Conservation (phyloP, 345 rosid species). For the Limnanthes douglasii region DNA sequence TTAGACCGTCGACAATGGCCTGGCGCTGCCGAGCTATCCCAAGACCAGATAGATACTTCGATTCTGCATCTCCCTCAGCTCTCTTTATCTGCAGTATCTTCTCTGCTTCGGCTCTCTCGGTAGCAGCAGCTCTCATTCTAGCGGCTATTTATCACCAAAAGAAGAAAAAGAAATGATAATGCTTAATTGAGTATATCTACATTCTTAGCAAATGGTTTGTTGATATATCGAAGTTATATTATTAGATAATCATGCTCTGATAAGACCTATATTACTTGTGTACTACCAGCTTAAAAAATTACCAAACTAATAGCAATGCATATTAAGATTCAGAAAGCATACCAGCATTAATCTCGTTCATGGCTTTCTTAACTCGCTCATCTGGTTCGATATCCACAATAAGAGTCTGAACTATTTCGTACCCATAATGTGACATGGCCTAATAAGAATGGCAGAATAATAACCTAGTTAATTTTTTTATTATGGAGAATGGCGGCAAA, state of each 20-base stretch:
- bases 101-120: conserved; percentile 56
- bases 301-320: no score
- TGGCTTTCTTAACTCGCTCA: conserved; percentile 60
- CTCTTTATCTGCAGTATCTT: conserved; percentile 55
- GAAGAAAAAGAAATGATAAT: conserved; percentile 2
- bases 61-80: conserved; percentile 58
- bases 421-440: conserved; percentile 79
- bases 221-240: no score
- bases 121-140: conserved; percentile 48
- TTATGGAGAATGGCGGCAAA: no score
- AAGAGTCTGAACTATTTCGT: conserved; percentile 66
- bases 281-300: no score
- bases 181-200: no score
- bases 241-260: no score
- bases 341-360: conserved; percentile 80
- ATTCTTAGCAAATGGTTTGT: no score
- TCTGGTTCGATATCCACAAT: conserved; percentile 72
- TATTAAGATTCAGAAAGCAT: neutral
- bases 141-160: conserved; percentile 19
- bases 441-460: conserved; percentile 9
- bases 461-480: no score
- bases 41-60: conserved; percentile 42
- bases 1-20: conserved; percentile 58
- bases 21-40: conserved; percentile 58
- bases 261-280: no score